A percentile compares a stretch with the other conserved stretches of the same genome.
phyloP scores from a whole-genome alignment of 768 basidiomycete species.

The Boletus rubescentipes region DNA sequence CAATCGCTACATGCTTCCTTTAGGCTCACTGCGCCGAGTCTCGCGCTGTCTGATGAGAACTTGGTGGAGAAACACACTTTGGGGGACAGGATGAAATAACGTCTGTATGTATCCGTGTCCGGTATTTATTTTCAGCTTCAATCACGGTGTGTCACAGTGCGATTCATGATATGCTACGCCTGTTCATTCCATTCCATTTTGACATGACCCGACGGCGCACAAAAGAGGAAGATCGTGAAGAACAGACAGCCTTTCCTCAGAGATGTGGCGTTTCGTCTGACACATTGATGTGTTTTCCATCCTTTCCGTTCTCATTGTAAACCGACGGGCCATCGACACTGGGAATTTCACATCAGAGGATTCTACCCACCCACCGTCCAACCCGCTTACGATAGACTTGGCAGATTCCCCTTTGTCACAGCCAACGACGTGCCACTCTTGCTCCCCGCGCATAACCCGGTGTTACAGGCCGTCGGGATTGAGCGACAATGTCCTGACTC shows the following conservation, averaged over 20 bases:
- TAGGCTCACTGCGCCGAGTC: slow-evolving; percentile 46
- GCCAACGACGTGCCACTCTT: slow-evolving; percentile 47
- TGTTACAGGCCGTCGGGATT: slow-evolving; percentile 45
- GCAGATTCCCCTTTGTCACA: slow-evolving; percentile 55
- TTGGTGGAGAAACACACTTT: slow-evolving; percentile 48
- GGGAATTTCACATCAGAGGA: slow-evolving; percentile 60
- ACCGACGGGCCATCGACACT: slow-evolving; percentile 51
- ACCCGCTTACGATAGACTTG: slow-evolving; percentile 54
- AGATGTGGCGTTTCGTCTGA: slow-evolving; percentile 56
- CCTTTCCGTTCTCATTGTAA: background rate
- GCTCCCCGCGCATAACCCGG: slow-evolving; percentile 46
- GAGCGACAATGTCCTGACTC: slow-evolving; percentile 35
- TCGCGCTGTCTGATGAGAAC: slow-evolving; percentile 54
- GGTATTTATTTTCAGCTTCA: background rate
- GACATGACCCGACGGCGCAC: slow-evolving; percentile 32
- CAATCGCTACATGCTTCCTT: slow-evolving; percentile 17
- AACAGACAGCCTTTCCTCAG: slow-evolving; percentile 43
- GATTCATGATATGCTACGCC: slow-evolving; percentile 57
- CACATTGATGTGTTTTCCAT: slow-evolving; percentile 43
- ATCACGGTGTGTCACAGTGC: slow-evolving; percentile 34
- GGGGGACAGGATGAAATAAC: slow-evolving; percentile 40
- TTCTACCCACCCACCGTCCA: slow-evolving; percentile 60
- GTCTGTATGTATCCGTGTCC: slow-evolving; percentile 25
- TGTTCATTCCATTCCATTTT: background rate
- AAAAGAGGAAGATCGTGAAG: slow-evolving; percentile 52